Conservation (phyloP, 768 basidiomycete genomes). For the Tricholoma sp. region DNA sequence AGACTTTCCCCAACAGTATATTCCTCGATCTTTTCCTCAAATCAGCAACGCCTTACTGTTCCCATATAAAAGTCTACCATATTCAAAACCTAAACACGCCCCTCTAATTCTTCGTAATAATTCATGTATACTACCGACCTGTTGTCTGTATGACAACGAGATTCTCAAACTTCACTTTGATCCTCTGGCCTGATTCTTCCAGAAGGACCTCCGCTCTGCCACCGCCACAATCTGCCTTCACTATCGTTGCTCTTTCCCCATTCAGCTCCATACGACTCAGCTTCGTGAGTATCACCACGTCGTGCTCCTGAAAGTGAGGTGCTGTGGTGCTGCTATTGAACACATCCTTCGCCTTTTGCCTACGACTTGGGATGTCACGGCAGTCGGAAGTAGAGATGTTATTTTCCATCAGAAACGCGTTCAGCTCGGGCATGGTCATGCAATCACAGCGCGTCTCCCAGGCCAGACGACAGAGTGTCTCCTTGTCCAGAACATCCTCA, state of each 20-base stretch:
- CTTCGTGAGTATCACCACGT: background rate
- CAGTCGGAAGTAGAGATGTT: background rate
- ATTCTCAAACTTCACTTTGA: background rate
- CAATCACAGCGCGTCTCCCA: background rate
- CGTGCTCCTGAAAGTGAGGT: background rate
- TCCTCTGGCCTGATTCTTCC: background rate
- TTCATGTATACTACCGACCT: background rate
- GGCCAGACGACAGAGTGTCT: background rate
- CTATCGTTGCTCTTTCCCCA: background rate
- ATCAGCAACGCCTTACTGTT: background rate
- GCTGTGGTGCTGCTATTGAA: background rate
- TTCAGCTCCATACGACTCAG: background rate
- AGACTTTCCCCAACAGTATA: too few species aligned
- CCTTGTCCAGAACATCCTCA: background rate
- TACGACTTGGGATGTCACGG: background rate
- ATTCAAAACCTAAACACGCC: background rate
- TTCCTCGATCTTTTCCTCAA: too few species aligned
- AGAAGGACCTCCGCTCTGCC: background rate
- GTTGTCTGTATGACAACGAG: background rate
- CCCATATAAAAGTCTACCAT: background rate
- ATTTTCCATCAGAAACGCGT: background rate
- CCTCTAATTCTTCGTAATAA: background rate
- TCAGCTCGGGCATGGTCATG: background rate
- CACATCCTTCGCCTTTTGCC: background rate
- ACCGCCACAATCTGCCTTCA: background rate